Percentiles rank a stretch among this genome's conserved stretches.
Evolutionary conservation across 257 asterid genomes (phyloP).

Genomic region (Cynanchum wilfordii): DNA sequence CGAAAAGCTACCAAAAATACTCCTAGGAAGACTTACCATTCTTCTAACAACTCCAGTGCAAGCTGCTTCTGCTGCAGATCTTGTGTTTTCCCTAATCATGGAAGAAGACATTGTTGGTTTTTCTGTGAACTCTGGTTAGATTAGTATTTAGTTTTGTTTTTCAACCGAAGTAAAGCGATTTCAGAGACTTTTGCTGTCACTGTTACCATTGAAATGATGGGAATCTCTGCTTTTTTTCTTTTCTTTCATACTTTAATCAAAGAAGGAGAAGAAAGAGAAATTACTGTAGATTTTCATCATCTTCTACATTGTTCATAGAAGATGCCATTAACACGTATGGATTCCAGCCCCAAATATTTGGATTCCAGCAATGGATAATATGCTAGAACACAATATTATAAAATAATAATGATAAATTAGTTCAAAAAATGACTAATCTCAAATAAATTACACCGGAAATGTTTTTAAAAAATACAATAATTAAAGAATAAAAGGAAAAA

Average conservation of each 20-base stretch:
- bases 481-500: no score
- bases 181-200: conserved; percentile 1
- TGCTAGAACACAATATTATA: no score
- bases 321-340: not conserved
- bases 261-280: conserved; percentile 1
- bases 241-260: conserved; percentile 3
- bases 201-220: not conserved
- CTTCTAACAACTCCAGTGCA: conserved; percentile 38
- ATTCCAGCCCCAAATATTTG: no score
- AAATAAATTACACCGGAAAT: no score
- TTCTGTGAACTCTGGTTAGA: not conserved
- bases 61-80: conserved; percentile 40
- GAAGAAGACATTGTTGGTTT: conserved; percentile 25
- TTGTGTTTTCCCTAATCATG: conserved; percentile 29
- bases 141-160: not conserved
- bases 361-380: no score
- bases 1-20: conserved; percentile 51
- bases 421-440: no score
- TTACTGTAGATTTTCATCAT: not conserved
- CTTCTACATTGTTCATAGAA: not conserved
- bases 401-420: no score
- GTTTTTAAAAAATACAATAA: no score
- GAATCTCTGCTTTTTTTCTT: not conserved
- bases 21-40: conserved; percentile 63
- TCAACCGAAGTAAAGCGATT: not conserved